Evolutionary conservation across 148 eudicot genomes (phyloP), one percentile per base, ranked within the genome.

Genomic region (Rhododendron ovatum): DNA sequence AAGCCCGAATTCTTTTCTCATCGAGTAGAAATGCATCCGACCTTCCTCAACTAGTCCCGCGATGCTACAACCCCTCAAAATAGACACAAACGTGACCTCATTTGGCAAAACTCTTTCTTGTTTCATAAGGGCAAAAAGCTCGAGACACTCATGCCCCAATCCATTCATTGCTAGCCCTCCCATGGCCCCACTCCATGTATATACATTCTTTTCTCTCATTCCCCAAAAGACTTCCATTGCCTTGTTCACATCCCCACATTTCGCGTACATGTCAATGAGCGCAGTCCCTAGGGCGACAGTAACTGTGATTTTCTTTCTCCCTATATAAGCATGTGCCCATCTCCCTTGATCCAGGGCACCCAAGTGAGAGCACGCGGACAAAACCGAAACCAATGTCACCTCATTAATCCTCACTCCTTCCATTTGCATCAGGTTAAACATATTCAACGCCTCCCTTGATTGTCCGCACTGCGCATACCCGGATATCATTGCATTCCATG

Each of bases 51-150:
- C 41, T 69, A 69, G 74, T 69, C 85, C 85, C 18, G 47, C 78
- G 9, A 83, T 63, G 69, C 78, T 83, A 69, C 85, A 83, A 47
- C 85, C 85, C 78, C 78, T 47, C 71, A 83, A 69, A 83, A 83
- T 20, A 2, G 85, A 69, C 28, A 83, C 78, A 30, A 83, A 69
- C 48, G 78, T 83, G 85, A 83, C 78, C 28, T 47, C 85, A 69
- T 83, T 83, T n/a, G 85, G 85, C 78, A 14, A 13, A 67, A 69
- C 83, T 20, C 41, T 20, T 82, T 59, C 84, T 61, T 82, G 48
- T 59, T 82, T 82, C 84, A 82, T 82, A 35, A 82, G 74, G 74
- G 48, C 39, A 82, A 82, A 82, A 37, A 82, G 84, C 74, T 59
- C 84, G 35, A 82, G 84, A 61, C 84, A 59, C 15, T 55, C 2